A percentile compares a stretch with the other conserved stretches of the same genome.
Evolutionary conservation across 192 early-diverging fungal species (phyloP).

Genomic region (Geranomyces variabilis): DNA sequence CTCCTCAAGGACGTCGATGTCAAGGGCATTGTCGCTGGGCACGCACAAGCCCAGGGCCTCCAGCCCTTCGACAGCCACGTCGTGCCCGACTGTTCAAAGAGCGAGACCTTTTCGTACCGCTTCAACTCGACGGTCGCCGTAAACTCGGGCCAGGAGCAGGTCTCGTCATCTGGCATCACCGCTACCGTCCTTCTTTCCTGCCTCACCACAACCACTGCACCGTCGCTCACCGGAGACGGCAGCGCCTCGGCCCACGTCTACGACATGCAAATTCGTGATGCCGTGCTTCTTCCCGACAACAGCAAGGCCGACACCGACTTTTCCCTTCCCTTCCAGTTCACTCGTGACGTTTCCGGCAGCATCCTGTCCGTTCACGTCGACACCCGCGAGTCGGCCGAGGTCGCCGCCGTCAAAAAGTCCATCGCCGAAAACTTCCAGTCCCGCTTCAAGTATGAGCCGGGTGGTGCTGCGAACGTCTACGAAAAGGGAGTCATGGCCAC

Average conservation of each 20-base stretch:
- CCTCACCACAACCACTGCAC: background rate
- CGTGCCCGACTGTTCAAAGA: background rate
- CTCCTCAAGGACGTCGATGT: slow-evolving; percentile 5
- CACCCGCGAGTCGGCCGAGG: slow-evolving; percentile 6
- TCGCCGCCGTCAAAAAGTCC: slow-evolving; percentile 17
- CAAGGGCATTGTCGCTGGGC: background rate
- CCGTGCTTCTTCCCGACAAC: background rate
- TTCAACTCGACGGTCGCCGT: slow-evolving; percentile 4
- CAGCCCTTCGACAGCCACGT: background rate
- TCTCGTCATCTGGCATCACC: background rate
- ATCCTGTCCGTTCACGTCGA: slow-evolving; percentile 10
- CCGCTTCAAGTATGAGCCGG: background rate
- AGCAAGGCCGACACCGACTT: slow-evolving; percentile 5
- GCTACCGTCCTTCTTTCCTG: background rate
- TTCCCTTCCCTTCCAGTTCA: slow-evolving; percentile 7
- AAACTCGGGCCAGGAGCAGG: background rate
- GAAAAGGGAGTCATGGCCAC: slow-evolving; percentile 19
- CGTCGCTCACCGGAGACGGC: background rate
- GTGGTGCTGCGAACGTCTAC: background rate
- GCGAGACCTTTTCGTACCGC: background rate
- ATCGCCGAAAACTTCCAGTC: slow-evolving; percentile 28
- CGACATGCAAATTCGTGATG: slow-evolving; percentile 4
- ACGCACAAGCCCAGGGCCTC: background rate
- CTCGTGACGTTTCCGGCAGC: background rate
- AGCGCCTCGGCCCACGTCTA: background rate